These are phyloP conservation scores for Backusella psychrophila DNA, from an alignment of 192 early-diverging fungal genomes.

Conservation along the genomic window DNA sequence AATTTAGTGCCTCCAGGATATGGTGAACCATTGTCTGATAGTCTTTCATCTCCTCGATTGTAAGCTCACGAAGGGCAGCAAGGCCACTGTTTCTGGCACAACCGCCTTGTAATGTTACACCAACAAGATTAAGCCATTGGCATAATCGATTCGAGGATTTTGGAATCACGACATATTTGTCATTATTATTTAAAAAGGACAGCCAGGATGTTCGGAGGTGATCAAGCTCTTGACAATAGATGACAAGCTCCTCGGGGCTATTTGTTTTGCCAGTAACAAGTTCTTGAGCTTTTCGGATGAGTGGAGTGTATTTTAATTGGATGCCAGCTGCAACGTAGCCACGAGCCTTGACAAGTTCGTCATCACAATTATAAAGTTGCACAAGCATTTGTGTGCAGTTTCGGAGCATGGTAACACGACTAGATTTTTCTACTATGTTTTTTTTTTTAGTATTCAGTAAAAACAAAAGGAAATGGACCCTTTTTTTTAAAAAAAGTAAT, in stretches of 20 bases:
- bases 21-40: not conserved
- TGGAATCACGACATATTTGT: not conserved
- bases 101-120: not conserved
- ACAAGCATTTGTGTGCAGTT: constrained; percentile 7
- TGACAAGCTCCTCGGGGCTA: not conserved
- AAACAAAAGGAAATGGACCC: not conserved
- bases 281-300: not conserved
- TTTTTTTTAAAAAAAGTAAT: not conserved
- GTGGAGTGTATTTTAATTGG: constrained; percentile 6
- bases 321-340: constrained; percentile 9
- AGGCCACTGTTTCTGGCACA: not conserved
- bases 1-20: not conserved
- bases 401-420: constrained; percentile 2
- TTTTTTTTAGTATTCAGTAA: not conserved
- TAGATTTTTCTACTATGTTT: not conserved
- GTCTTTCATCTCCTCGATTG: not conserved
- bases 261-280: not conserved
- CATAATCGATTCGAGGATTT: not conserved
- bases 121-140: not conserved
- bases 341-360: not conserved
- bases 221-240: not conserved
- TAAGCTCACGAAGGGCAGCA: not conserved
- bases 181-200: not conserved
- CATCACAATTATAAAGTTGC: not conserved
- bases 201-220: not conserved